Percentiles rank a stretch among this genome's conserved stretches.
phyloP scores from a whole-genome alignment of 1,139 yeast species.

The Debaryomyces udenii region DNA sequence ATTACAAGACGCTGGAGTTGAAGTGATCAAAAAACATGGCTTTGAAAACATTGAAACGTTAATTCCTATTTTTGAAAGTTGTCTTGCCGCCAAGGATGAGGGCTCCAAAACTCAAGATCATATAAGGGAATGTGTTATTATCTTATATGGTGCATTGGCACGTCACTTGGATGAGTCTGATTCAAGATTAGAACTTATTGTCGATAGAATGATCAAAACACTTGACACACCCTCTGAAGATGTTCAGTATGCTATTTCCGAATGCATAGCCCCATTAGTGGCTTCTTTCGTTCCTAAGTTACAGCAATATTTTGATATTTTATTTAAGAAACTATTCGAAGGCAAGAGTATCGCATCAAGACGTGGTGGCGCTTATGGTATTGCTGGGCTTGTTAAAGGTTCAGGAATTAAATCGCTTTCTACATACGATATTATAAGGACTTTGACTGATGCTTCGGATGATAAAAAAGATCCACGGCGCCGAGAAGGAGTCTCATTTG shows the following conservation, averaged over 20 bases:
- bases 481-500: slow-evolving; percentile 88
- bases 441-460: slow-evolving; percentile 82
- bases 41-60: slow-evolving; percentile 63
- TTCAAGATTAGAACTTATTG: slow-evolving; percentile 62
- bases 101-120: slow-evolving; percentile 57
- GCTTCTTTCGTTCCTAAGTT: slow-evolving; percentile 54
- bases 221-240: slow-evolving; percentile 86
- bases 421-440: slow-evolving; percentile 75
- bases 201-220: slow-evolving; percentile 71
- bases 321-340: slow-evolving; percentile 62
- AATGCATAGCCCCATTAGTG: slow-evolving; percentile 83
- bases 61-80: slow-evolving; percentile 74
- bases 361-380: slow-evolving; percentile 95
- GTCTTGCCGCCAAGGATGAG: slow-evolving; percentile 50
- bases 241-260: slow-evolving; percentile 84
- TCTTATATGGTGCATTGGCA: slow-evolving; percentile 86
- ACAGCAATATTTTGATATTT: slow-evolving; percentile 54
- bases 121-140: slow-evolving; percentile 78
- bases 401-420: slow-evolving; percentile 78
- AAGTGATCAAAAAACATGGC: slow-evolving; percentile 68
- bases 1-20: slow-evolving; percentile 87
- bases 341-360: slow-evolving; percentile 58
- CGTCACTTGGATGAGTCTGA: slow-evolving; percentile 73
- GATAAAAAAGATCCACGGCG: slow-evolving; percentile 75
- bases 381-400: slow-evolving; percentile 92